These are phyloP conservation scores for Pythium monospermum DNA, from an alignment of 352 stramenopile species.

Conservation along the genomic window DNA sequence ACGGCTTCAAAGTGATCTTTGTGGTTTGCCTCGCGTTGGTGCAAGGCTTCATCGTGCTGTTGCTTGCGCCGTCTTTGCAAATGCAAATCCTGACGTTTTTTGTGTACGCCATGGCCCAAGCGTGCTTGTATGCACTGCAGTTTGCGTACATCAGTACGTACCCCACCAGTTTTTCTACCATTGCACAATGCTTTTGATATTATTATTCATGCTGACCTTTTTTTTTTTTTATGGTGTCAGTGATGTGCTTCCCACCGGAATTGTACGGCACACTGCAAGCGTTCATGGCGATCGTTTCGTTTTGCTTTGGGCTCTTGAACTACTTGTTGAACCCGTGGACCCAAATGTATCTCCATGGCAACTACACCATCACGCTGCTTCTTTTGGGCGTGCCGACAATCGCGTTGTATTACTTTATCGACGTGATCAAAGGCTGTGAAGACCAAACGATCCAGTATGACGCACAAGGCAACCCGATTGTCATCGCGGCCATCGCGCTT, in stretches of 20 bases:
- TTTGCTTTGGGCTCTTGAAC: conserved; percentile 63
- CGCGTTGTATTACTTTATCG: conserved; percentile 58
- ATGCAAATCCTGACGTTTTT: conserved; percentile 65
- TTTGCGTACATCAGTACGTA: conserved; percentile 83
- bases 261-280: conserved; percentile 76
- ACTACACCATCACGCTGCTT: conserved; percentile 57
- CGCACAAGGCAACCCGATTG: conserved; percentile 11
- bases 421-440: conserved; percentile 54
- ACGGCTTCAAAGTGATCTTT: conserved; percentile 78
- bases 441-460: conserved; percentile 47
- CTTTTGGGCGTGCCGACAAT: conserved; percentile 51
- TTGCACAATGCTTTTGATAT: not conserved
- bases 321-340: conserved; percentile 75
- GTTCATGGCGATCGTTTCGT: conserved; percentile 66
- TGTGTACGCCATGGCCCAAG: conserved; percentile 71
- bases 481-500: conserved; percentile 8
- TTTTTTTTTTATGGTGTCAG: conserved; percentile 23
- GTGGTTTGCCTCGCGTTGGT: conserved; percentile 51
- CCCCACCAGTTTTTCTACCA: not conserved
- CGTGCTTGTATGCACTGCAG: conserved; percentile 72
- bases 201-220: too few relatives aligned
- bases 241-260: conserved; percentile 77
- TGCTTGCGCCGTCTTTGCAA: conserved; percentile 54
- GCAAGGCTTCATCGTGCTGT: conserved; percentile 56
- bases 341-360: conserved; percentile 56